Conservation (phyloP, 2,329 filamentous ascomycete genomes). For the Neonectria neomacrospora region DNA sequence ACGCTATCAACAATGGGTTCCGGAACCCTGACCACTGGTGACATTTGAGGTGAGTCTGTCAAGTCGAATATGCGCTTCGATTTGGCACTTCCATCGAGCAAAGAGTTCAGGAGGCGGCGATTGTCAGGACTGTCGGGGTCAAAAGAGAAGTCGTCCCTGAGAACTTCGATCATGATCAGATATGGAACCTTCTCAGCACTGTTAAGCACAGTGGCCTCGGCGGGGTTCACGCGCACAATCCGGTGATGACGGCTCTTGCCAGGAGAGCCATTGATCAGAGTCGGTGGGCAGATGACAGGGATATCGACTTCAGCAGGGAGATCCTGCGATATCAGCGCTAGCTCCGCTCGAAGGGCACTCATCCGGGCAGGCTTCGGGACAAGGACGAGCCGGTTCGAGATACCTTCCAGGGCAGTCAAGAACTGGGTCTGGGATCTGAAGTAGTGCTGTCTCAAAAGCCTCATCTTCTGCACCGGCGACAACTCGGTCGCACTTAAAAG, state of each 20-base stretch:
- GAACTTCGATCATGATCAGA: constrained; percentile 84
- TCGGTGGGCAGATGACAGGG: constrained; percentile 82
- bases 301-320: constrained; percentile 86
- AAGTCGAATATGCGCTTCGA: constrained; percentile 74
- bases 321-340: constrained; percentile 83
- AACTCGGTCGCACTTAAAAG: constrained; percentile 70
- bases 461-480: constrained; percentile 73
- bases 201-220: constrained; percentile 85
- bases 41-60: constrained; percentile 70
- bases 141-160: constrained; percentile 85
- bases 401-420: constrained; percentile 81
- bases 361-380: constrained; percentile 85
- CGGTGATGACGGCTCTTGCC: constrained; percentile 82
- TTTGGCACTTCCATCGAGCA: constrained; percentile 67
- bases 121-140: constrained; percentile 81
- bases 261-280: constrained; percentile 76
- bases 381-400: constrained; percentile 84
- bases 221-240: constrained; percentile 84
- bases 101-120: constrained; percentile 67
- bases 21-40: constrained; percentile 52
- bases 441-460: constrained; percentile 81
- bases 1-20: constrained; percentile 74
- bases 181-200: constrained; percentile 90
- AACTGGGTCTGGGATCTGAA: constrained; percentile 86
- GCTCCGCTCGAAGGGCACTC: constrained; percentile 82